Base-by-base conservation (phyloP, 192 early-diverging fungal genomes). In the Linnemannia schmuckeri region DNA sequence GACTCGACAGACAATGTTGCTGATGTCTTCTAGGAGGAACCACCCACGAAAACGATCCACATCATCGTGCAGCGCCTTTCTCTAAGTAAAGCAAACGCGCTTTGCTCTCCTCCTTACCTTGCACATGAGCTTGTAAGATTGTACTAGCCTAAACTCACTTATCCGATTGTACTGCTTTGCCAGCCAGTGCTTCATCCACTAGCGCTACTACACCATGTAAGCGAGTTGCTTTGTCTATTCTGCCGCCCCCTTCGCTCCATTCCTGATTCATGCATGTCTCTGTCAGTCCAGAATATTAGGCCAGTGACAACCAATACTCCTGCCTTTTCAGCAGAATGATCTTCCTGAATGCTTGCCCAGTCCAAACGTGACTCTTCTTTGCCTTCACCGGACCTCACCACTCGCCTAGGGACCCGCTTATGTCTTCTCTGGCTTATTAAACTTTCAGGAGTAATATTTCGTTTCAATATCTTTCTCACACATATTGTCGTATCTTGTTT, bases 361-460 rank as follows among this genome's bases (percentile, higher is more conserved):
- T 70, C 3, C 15, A 37, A 12, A 70, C 69, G 9, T 70, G 69
- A 37, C 69, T 70, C 4, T 70, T 3, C 35, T 15, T 70, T 70
- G 40, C 69, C 69, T 70, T 70, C 69, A 70, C 7, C 35, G 37
- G 69, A 70, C 69, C 69, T 70, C 35, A 37, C 69, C 69, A 70
- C 69, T 70, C 33, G 35, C 33, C 69, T 70, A 70, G 30, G 38
- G 1, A 37, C 35, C 69, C 15, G 69, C 69, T 70, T 38, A 27
- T 70, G 69, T 70, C 69, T 70, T 70, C 35, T 70, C 7, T 35
- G 40, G 35, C 69, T 27, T 38, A 70, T 35, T 70, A 70, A 70
- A 10, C 61, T 66, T 10, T 66, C 61, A 66, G 61, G 61, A 66
- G 61, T 40, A 40, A 70, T 70, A 70, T 37, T 3, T 70, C 8